phyloP scores from a whole-genome alignment of 306 rosid genomes.

The Vachellia collinsii region DNA sequence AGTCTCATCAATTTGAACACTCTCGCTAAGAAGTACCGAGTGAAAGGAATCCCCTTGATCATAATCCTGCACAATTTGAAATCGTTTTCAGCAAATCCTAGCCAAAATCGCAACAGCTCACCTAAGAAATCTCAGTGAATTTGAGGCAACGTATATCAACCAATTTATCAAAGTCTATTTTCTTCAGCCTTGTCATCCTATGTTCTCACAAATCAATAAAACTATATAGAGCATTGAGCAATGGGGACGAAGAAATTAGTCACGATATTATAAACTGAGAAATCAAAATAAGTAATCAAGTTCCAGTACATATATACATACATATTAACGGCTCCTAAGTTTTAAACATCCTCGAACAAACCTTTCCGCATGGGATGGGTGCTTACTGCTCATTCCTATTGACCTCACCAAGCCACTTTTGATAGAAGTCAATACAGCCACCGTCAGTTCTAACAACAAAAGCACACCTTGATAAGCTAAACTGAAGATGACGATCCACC shows the following conservation, averaged over 20 bases:
- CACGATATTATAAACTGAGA: slow-evolving; percentile 27
- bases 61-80: too few relatives aligned
- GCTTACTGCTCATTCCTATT: slow-evolving; percentile 56
- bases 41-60: too few relatives aligned
- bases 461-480: slow-evolving; percentile 68
- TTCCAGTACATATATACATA: slow-evolving; percentile 26
- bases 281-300: slow-evolving; percentile 23
- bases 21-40: too few relatives aligned
- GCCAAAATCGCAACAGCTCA: too few relatives aligned
- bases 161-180: too few relatives aligned
- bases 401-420: slow-evolving; percentile 77
- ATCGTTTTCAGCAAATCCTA: too few relatives aligned
- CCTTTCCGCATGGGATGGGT: slow-evolving; percentile 66
- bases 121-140: too few relatives aligned
- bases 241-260: slow-evolving; percentile 3
- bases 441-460: slow-evolving; percentile 85
- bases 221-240: slow-evolving; percentile 35
- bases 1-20: too few relatives aligned
- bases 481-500: slow-evolving; percentile 90
- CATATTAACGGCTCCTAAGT: slow-evolving; percentile 60
- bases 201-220: slow-evolving; percentile 8
- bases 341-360: slow-evolving; percentile 78
- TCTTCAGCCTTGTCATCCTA: too few relatives aligned
- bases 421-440: slow-evolving; percentile 85
- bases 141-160: too few relatives aligned